Evolutionary conservation across 2,329 filamentous ascomycete species (phyloP).

Genomic region (Pseudogymnoascus sp.): DNA sequence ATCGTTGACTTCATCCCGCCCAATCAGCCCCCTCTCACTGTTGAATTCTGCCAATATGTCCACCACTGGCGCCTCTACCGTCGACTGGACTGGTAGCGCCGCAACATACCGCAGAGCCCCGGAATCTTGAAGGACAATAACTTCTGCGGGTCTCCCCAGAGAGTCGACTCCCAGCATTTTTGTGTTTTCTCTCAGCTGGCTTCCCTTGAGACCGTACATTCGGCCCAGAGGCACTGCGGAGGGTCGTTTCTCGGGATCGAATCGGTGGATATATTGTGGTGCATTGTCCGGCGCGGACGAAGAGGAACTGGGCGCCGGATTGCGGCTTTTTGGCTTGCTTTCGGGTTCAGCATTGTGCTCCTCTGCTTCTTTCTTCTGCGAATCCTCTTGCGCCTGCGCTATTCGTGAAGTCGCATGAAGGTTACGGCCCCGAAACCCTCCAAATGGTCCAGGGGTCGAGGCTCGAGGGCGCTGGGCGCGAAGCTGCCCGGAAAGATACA

Average conservation of each 20-base stretch:
- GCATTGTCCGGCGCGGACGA: background rate
- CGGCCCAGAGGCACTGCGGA: slow-evolving; percentile 6
- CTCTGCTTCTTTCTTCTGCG: background rate
- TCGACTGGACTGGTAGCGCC: background rate
- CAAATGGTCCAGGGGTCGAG: background rate
- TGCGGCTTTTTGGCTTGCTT: background rate
- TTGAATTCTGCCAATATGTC: slow-evolving; percentile 24
- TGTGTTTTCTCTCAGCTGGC: slow-evolving; percentile 16
- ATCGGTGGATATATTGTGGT: background rate
- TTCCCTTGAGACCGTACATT: slow-evolving; percentile 18
- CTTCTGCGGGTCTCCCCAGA: slow-evolving; percentile 21
- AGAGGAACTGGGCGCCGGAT: background rate
- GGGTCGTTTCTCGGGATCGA: background rate
- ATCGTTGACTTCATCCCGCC: slow-evolving; percentile 19
- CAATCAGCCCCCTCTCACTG: slow-evolving; percentile 23
- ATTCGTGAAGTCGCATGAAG: slow-evolving; percentile 1
- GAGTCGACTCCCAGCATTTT: slow-evolving; percentile 17
- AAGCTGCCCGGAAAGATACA: slow-evolving; percentile 17
- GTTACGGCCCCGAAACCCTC: background rate
- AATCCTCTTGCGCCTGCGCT: background rate
- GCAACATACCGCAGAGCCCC: slow-evolving; percentile 10
- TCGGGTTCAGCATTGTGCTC: background rate
- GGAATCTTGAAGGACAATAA: slow-evolving; percentile 26
- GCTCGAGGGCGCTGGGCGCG: background rate
- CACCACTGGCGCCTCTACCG: slow-evolving; percentile 16